phyloP scores from a whole-genome alignment of 2,329 filamentous ascomycete species.

The Aspergillus sojae region DNA sequence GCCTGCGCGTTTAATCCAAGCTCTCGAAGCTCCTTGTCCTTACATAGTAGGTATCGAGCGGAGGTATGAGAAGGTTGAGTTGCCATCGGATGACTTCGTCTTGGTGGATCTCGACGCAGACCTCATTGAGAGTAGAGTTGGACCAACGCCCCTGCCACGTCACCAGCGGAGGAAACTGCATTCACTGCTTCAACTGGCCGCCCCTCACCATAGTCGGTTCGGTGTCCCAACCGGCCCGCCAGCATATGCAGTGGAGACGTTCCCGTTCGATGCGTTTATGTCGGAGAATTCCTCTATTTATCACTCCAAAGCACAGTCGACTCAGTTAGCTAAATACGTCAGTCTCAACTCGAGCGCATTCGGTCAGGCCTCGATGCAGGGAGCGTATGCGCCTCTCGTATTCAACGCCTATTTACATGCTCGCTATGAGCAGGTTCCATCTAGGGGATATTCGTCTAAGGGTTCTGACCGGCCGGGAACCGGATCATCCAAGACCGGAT shows the following conservation, averaged over 20 bases:
- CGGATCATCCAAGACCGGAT: slow-evolving; percentile 56
- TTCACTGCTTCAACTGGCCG: slow-evolving; percentile 83
- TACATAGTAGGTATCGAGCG: slow-evolving; percentile 97
- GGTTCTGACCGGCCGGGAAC: slow-evolving; percentile 73
- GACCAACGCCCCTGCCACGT: slow-evolving; percentile 77
- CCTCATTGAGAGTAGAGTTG: slow-evolving; percentile 79
- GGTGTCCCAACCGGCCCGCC: slow-evolving; percentile 88
- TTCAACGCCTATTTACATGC: slow-evolving; percentile 91
- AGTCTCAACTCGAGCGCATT: slow-evolving; percentile 88
- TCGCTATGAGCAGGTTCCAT: slow-evolving; percentile 61
- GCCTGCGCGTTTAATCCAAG: slow-evolving; percentile 83
- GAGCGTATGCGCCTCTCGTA: slow-evolving; percentile 63
- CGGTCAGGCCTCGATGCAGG: slow-evolving; percentile 62
- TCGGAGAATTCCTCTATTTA: slow-evolving; percentile 84
- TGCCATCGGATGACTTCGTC: slow-evolving; percentile 95
- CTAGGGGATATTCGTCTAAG: slow-evolving; percentile 45
- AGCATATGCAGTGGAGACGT: slow-evolving; percentile 89
- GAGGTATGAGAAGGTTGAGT: slow-evolving; percentile 65
- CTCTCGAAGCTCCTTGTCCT: slow-evolving; percentile 90
- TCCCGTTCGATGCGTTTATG: slow-evolving; percentile 85
- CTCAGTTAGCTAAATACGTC: slow-evolving; percentile 81
- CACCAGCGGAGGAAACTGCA: slow-evolving; percentile 89
- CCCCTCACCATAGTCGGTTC: slow-evolving; percentile 83
- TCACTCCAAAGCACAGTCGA: slow-evolving; percentile 68
- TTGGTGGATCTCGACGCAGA: slow-evolving; percentile 92